These are phyloP conservation scores for Penicillium alfredii DNA, from an alignment of 495 filamentous ascomycete species.

Conservation along the genomic window DNA sequence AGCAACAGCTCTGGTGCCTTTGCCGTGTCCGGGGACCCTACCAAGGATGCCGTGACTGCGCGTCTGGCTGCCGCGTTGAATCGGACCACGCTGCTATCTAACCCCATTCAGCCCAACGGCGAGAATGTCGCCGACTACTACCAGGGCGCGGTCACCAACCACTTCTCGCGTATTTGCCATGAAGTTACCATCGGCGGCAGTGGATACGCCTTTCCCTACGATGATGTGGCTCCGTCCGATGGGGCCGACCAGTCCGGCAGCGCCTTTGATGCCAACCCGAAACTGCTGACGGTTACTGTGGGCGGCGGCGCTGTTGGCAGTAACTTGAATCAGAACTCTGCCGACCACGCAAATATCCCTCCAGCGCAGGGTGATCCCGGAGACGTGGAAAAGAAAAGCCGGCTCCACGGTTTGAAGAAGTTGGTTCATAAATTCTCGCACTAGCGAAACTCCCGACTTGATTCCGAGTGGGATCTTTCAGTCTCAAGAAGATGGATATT, in stretches of 20 bases:
- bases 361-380: background rate
- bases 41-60: slow-evolving; percentile 52
- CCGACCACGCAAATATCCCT: background rate
- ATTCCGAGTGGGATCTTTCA: background rate
- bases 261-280: slow-evolving; percentile 52
- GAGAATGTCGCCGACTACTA: slow-evolving; percentile 48
- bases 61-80: slow-evolving; percentile 65
- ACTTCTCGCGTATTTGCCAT: slow-evolving; percentile 66
- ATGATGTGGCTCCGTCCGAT: slow-evolving; percentile 59
- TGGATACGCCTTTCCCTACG: slow-evolving; percentile 76
- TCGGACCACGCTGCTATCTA: slow-evolving; percentile 53
- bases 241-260: slow-evolving; percentile 57
- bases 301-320: slow-evolving; percentile 47
- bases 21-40: slow-evolving; percentile 40
- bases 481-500: background rate
- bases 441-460: background rate
- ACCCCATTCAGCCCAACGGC: slow-evolving; percentile 45
- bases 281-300: slow-evolving; percentile 54
- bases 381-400: slow-evolving; percentile 7
- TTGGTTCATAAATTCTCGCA: slow-evolving; percentile 10
- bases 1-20: slow-evolving; percentile 68
- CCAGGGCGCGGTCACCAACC: slow-evolving; percentile 54
- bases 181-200: slow-evolving; percentile 51
- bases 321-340: slow-evolving; percentile 5
- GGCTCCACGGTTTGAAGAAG: slow-evolving; percentile 8